Base-by-base conservation (phyloP, 208 protist species). In the Porcisia deanei region DNA sequence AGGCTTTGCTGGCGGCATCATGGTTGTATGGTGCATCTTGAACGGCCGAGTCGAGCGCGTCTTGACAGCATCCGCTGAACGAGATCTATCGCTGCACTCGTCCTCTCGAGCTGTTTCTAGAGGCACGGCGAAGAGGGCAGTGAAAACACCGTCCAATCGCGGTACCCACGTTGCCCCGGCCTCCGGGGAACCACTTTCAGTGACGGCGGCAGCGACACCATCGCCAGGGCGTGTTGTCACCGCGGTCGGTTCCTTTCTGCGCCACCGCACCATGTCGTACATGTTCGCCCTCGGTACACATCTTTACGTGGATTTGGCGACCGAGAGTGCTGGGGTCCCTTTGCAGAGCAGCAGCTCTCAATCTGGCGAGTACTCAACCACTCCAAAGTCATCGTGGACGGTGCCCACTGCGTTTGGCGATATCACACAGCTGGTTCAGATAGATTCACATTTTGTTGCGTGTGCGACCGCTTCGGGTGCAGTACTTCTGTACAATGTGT, bases 11-110 rank as follows among this genome's bases (percentile, higher is more conserved):
- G 88, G 88, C 71, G 92, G 92, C 10, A 77, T 84, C 22, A 86
- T 93, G 73, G 92, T 91, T 34, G 90, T 93, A 53, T 96, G 92
- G 92, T 94, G 94, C 67, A 74, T 90, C 7, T 76, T 94, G 54
- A 96, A 96, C 79, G 92, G 92, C 18, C 92, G 94, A 76, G 86
- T 89, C 25, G 67, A 82, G 58, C 77, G 77, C 7, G 72, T 82
- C 55, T 61, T 82, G 47, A 82, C 77, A 14, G 77, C 77, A 1
- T 70, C 77, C 16, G 18, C 70, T 20, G 20, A 39, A 1, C 1
- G 41, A 30, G 39, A 10, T 10, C 18, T 9, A 25, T 53, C 47
- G 47, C 43, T 37, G 22, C n/a, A 9, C n/a, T 73, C 68, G 25
- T 55, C 39, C 12, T 73, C 68, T n/a, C 68, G 14, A n/a, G 54